These are phyloP conservation scores for Ascochyta pisi DNA, from an alignment of 2,329 filamentous ascomycete species.

Conservation along the genomic window DNA sequence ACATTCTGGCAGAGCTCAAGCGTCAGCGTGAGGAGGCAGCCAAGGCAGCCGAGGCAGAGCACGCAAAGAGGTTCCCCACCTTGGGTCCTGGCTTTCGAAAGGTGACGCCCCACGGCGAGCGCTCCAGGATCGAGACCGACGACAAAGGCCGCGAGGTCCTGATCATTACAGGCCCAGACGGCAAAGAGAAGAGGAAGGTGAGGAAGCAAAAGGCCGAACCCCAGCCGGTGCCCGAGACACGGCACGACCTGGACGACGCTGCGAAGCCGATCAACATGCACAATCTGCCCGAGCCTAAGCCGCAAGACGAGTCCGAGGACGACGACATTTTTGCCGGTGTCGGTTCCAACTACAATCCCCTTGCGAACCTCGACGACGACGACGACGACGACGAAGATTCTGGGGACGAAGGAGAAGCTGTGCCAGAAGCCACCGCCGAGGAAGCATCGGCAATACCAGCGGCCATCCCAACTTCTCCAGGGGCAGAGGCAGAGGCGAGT, in stretches of 20 bases:
- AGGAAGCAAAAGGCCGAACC: conserved; percentile 57
- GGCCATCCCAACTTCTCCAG: neutral
- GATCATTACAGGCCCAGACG: conserved; percentile 64
- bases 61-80: conserved; percentile 50
- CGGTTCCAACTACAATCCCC: conserved; percentile 66
- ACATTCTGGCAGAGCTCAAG: conserved; percentile 66
- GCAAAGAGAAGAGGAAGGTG: conserved; percentile 67
- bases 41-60: conserved; percentile 51
- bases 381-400: conserved; percentile 50
- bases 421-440: neutral
- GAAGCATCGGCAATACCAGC: neutral
- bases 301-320: conserved; percentile 53
- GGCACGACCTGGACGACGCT: conserved; percentile 53
- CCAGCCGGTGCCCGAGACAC: conserved; percentile 40
- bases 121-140: conserved; percentile 63
- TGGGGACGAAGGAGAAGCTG: conserved; percentile 15
- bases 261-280: conserved; percentile 53
- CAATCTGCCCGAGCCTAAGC: conserved; percentile 42
- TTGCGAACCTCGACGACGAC: conserved; percentile 60
- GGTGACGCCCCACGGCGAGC: conserved; percentile 57
- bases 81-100: conserved; percentile 64
- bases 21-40: conserved; percentile 58
- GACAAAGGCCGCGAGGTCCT: conserved; percentile 64
- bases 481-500: conserved; percentile 9
- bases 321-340: conserved; percentile 69